Conservation (phyloP, 331 rosid species). For the Telfairia occidentalis region DNA sequence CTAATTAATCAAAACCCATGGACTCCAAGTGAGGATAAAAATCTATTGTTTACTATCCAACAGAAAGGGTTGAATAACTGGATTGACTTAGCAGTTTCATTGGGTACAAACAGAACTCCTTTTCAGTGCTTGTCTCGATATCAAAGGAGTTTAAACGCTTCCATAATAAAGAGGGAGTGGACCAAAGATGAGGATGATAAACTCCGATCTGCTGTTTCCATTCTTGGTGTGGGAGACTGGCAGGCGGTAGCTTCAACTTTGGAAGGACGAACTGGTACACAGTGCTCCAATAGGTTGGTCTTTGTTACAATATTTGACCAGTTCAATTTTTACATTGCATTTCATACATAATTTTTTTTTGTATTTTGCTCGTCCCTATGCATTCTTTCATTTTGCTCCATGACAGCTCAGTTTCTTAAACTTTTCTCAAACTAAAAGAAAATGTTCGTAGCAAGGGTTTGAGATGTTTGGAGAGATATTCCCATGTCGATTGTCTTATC, state of each 20-base stretch:
- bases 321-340: not conserved
- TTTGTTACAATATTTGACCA: not conserved
- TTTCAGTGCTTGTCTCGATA: slow-evolving; percentile 85
- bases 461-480: not conserved
- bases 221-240: slow-evolving; percentile 60
- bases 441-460: not conserved
- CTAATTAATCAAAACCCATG: slow-evolving; percentile 58
- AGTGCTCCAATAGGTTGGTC: slow-evolving; percentile 91
- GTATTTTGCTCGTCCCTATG: too few species aligned
- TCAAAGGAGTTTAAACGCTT: slow-evolving; percentile 85
- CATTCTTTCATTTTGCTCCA: too few species aligned
- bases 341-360: too few species aligned
- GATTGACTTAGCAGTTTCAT: slow-evolving; percentile 48
- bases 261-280: slow-evolving; percentile 78
- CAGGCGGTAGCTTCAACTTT: slow-evolving; percentile 73
- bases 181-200: slow-evolving; percentile 78
- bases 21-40: slow-evolving; percentile 63
- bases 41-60: slow-evolving; percentile 50
- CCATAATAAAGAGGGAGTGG: slow-evolving; percentile 77
- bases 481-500: not conserved
- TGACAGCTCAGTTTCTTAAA: too few species aligned
- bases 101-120: slow-evolving; percentile 78
- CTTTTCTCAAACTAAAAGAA: not conserved
- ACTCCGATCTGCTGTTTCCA: slow-evolving; percentile 58
- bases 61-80: slow-evolving; percentile 58